phyloP scores from a whole-genome alignment of 2,329 filamentous ascomycete species.

The Ceratocystis huliohia region DNA sequence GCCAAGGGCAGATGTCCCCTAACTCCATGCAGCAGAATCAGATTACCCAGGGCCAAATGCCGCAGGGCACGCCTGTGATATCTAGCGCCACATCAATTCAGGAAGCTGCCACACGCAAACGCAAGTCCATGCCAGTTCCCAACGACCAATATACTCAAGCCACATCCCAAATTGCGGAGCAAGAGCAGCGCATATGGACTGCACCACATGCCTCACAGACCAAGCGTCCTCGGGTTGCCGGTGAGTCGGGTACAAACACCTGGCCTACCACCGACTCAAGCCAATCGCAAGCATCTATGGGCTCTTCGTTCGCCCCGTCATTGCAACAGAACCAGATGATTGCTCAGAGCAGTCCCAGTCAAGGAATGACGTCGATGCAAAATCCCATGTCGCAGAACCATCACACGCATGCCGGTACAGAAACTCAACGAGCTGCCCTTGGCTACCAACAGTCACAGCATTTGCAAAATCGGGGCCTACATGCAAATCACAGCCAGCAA shows the following conservation, averaged over 20 bases:
- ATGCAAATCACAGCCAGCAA: conserved; percentile 20
- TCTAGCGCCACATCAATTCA: conserved; percentile 9
- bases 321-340: conserved; percentile 20
- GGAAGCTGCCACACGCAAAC: conserved; percentile 18
- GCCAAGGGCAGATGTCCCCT: conserved; percentile 11
- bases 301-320: conserved; percentile 11
- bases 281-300: conserved; percentile 15
- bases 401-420: conserved; percentile 11
- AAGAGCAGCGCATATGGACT: conserved; percentile 13
- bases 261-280: conserved; percentile 12
- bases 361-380: conserved; percentile 9
- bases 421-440: conserved; percentile 12
- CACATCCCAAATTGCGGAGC: conserved; percentile 12
- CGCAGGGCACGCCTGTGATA: conserved; percentile 8
- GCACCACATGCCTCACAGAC: conserved; percentile 10
- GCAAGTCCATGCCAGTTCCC: conserved; percentile 19
- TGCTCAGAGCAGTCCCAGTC: conserved; percentile 14
- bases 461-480: background rate
- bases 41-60: conserved; percentile 13
- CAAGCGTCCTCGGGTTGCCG: conserved; percentile 19
- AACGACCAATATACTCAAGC: conserved; percentile 17
- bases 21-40: background rate
- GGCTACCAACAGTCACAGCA: conserved; percentile 12
- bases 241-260: conserved; percentile 5
- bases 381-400: conserved; percentile 15